Evolutionary conservation across 305 asterid genomes (phyloP).

Genomic region (Stenogyne calaminthoides): DNA sequence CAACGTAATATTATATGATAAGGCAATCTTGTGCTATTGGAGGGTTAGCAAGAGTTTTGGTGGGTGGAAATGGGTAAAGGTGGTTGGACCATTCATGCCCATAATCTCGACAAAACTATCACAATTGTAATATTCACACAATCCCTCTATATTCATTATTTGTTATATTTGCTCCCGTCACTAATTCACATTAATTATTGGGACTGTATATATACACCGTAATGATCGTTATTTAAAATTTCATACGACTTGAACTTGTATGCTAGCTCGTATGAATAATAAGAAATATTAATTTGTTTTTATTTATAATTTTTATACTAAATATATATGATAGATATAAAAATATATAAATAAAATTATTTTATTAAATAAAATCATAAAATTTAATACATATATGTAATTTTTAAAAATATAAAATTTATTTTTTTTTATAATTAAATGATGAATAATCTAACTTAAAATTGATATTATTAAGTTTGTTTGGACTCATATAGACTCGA

Average conservation of each 20-base stretch:
- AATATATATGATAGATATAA: no score
- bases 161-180: neutral
- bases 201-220: neutral
- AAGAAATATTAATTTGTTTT: no score
- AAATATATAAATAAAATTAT: no score
- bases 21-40: slow-evolving; percentile 39
- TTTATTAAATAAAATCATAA: no score
- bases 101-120: slow-evolving; percentile 1
- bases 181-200: neutral
- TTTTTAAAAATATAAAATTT: no score
- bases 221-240: neutral
- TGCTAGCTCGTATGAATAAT: no score
- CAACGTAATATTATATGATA: slow-evolving; percentile 20
- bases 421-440: no score
- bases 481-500: no score
- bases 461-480: no score
- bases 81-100: slow-evolving; percentile 62
- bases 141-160: neutral
- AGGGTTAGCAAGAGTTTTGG: slow-evolving; percentile 43
- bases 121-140: slow-evolving; percentile 17
- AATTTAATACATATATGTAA: no score
- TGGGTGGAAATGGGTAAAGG: slow-evolving; percentile 82
- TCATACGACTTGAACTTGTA: neutral
- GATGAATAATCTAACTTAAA: no score
- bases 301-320: no score